Percentiles rank a stretch among this genome's conserved stretches.
Evolutionary conservation across 768 basidiomycete species (phyloP).

Genomic region (Panus rudis): DNA sequence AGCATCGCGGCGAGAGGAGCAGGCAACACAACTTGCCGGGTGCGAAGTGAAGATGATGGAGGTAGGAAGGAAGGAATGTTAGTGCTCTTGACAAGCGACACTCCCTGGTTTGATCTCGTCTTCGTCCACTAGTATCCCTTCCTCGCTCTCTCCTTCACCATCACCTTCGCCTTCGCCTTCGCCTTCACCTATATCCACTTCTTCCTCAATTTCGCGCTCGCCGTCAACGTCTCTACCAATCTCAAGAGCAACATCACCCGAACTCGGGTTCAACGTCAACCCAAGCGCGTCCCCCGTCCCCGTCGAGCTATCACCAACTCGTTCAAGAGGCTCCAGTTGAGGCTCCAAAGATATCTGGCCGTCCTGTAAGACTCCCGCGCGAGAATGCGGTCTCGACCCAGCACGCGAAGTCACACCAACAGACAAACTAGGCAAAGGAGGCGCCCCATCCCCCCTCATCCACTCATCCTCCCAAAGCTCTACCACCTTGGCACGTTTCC

Average conservation of each 20-base stretch:
- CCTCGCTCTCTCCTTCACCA: constrained; percentile 17
- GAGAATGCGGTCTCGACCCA: no score
- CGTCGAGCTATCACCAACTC: no score
- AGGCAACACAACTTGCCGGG: no score
- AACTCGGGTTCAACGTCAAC: no score
- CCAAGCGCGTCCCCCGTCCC: no score
- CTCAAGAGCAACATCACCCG: no score
- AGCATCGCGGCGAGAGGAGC: no score
- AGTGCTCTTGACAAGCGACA: constrained; percentile 23
- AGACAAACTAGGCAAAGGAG: constrained; percentile 16
- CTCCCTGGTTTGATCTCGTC: constrained; percentile 22
- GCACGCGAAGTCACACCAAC: not conserved
- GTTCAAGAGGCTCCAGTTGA: no score
- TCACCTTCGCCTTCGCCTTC: constrained; percentile 11
- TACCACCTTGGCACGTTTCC: constrained; percentile 50
- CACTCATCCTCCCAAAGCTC: constrained; percentile 55
- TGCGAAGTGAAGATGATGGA: no score
- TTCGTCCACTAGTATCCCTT: constrained; percentile 24
- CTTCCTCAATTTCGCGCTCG: not conserved
- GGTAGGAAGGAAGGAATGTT: no score
- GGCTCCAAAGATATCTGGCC: no score
- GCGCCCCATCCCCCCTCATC: constrained; percentile 35
- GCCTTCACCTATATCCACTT: not conserved
- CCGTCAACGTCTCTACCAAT: not conserved
- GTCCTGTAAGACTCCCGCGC: no score